Evolutionary conservation across 805 yeast species (phyloP).

Genomic region (Wickerhamiella cacticola): DNA sequence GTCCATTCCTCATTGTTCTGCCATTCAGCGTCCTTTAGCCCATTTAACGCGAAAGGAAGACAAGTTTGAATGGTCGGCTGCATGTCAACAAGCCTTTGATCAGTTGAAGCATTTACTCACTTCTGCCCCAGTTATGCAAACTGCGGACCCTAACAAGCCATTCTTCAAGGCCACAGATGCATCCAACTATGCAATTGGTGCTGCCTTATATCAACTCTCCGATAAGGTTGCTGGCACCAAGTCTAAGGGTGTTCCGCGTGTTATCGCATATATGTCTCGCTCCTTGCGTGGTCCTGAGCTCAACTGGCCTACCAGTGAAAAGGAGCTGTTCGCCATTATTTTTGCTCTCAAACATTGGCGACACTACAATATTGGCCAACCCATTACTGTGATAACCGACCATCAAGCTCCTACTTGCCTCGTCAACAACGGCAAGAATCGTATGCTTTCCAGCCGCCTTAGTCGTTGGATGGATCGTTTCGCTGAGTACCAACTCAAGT

Average conservation of each 20-base stretch:
- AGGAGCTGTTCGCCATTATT: constrained; percentile 1
- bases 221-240: background rate
- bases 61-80: background rate
- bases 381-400: no score
- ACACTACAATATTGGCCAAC: no score
- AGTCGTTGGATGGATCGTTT: no score
- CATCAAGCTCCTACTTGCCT: no score
- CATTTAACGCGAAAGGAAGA: background rate
- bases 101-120: background rate
- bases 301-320: constrained; percentile 3
- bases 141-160: background rate
- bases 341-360: background rate
- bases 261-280: background rate
- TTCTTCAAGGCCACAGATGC: background rate
- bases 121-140: background rate
- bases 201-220: background rate
- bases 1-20: background rate
- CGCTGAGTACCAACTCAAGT: no score
- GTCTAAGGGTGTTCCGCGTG: background rate
- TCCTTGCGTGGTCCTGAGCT: background rate
- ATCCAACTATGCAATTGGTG: background rate
- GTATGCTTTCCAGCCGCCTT: no score
- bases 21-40: background rate
- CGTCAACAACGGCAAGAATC: no score
- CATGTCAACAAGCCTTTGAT: background rate